These are phyloP conservation scores for Geotrichum carabidarum DNA, from an alignment of 1,139 yeast species.

Conservation along the genomic window DNA sequence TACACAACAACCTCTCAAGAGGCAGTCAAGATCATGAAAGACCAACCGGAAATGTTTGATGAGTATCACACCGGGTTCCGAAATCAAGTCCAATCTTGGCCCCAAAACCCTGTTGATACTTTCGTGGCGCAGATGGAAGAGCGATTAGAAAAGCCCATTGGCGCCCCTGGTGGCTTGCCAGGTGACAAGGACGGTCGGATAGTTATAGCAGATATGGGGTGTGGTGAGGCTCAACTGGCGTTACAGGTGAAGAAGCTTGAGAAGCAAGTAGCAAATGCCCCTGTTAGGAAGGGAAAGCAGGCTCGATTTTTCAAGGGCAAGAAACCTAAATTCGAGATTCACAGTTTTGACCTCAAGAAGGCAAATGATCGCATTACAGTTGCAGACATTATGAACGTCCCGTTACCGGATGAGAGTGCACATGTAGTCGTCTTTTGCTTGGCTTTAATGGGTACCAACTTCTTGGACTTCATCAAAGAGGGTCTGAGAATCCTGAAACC, in stretches of 20 bases:
- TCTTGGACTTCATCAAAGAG: slow-evolving; percentile 83
- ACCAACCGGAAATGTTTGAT: slow-evolving; percentile 84
- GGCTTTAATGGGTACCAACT: slow-evolving; percentile 96
- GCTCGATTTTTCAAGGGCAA: slow-evolving; percentile 24
- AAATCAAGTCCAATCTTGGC: slow-evolving; percentile 94
- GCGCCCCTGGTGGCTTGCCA: slow-evolving; percentile 94
- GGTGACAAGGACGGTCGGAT: slow-evolving; percentile 45
- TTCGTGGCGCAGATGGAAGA: slow-evolving; percentile 67
- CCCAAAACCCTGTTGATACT: slow-evolving; percentile 92
- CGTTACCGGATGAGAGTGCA: slow-evolving; percentile 70
- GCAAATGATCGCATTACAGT: slow-evolving; percentile 86
- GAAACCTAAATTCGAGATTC: slow-evolving; percentile 51
- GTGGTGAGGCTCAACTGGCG: slow-evolving; percentile 92
- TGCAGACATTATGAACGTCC: slow-evolving; percentile 90
- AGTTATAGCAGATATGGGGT: slow-evolving; percentile 95
- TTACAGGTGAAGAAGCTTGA: slow-evolving; percentile 39
- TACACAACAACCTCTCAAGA: slow-evolving; percentile 77
- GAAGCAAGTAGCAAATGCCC: slow-evolving; percentile 39
- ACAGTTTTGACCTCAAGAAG: slow-evolving; percentile 85
- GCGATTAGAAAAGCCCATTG: slow-evolving; percentile 61
- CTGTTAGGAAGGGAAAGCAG: slow-evolving; percentile 39
- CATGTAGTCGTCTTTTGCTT: slow-evolving; percentile 85
- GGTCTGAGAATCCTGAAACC: slow-evolving; percentile 85
- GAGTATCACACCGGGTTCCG: slow-evolving; percentile 95
- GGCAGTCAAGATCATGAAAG: slow-evolving; percentile 66